These are phyloP conservation scores for Zoysia matrella DNA, from an alignment of 202 grass and related monocot species.

Conservation along the genomic window DNA sequence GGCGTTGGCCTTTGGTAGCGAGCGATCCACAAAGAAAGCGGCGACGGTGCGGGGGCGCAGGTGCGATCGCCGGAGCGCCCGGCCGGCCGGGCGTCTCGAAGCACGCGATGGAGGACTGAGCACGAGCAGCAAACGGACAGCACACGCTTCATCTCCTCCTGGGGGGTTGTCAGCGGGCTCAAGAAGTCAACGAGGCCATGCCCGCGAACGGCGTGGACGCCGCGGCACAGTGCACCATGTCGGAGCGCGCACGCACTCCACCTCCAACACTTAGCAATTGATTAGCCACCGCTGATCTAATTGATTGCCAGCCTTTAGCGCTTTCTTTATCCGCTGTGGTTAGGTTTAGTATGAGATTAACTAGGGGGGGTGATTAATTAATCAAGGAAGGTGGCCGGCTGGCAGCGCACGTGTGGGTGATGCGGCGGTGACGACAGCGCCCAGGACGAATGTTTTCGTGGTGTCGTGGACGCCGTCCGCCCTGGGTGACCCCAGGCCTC, in stretches of 20 bases:
- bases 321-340: slow-evolving; percentile 1
- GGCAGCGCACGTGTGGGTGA: slow-evolving; percentile 50
- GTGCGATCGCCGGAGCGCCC: slow-evolving; percentile 3
- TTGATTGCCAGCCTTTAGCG: neutral
- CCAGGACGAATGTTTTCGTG: slow-evolving; percentile 59
- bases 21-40: neutral
- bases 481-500: too few relatives aligned
- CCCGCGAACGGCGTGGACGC: slow-evolving; percentile 5
- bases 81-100: slow-evolving; percentile 9
- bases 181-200: slow-evolving; percentile 44
- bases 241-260: slow-evolving; percentile 11
- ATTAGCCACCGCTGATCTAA: neutral
- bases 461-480: slow-evolving; percentile 31
- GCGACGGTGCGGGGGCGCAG: slow-evolving; percentile 26
- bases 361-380: neutral
- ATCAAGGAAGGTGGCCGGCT: neutral
- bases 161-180: neutral
- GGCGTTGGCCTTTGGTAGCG: too few relatives aligned
- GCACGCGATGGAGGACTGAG: neutral
- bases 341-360: too few relatives aligned
- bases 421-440: slow-evolving; percentile 38
- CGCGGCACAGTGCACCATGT: slow-evolving; percentile 60
- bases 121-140: slow-evolving; percentile 3
- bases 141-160: neutral
- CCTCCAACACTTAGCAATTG: neutral